Evolutionary conservation across 2,329 filamentous ascomycete genomes (phyloP).

Genomic region (Colletotrichum trifolii): DNA sequence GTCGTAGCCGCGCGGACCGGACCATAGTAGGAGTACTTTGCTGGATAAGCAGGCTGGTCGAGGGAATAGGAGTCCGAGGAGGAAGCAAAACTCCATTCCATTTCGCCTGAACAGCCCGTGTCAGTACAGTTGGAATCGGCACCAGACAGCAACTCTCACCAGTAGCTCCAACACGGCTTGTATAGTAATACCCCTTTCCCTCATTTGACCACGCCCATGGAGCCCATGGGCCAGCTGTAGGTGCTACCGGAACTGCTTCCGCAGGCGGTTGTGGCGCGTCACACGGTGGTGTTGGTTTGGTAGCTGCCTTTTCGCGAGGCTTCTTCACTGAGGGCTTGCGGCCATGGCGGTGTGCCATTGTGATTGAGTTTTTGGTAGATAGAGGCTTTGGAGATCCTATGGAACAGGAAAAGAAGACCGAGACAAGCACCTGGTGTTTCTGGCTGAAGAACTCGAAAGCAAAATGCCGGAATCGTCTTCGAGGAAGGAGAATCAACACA

Average conservation of each 20-base stretch:
- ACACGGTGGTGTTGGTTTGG: no score
- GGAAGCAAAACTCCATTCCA: not conserved
- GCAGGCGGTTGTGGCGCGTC: not conserved
- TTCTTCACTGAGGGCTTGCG: no score
- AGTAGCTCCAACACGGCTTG: constrained; percentile 4
- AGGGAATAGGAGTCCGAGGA: not conserved
- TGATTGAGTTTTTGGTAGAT: no score
- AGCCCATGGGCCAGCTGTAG: no score
- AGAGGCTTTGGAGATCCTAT: no score
- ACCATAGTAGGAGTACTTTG: not conserved
- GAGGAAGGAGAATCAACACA: not conserved
- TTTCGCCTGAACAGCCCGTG: not conserved
- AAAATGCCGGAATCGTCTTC: not conserved
- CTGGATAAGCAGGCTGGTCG: not conserved
- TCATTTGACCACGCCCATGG: no score
- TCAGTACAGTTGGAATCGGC: not conserved
- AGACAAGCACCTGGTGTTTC: not conserved
- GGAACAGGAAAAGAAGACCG: not conserved
- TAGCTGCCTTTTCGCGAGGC: no score
- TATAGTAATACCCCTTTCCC: constrained; percentile 13
- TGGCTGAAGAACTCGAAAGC: not conserved
- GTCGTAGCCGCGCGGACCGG: not conserved
- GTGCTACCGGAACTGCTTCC: no score
- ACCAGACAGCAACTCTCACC: not conserved
- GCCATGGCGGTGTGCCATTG: no score